phyloP scores from a whole-genome alignment of 805 yeast genomes.

The Nakazawaea holstii region DNA sequence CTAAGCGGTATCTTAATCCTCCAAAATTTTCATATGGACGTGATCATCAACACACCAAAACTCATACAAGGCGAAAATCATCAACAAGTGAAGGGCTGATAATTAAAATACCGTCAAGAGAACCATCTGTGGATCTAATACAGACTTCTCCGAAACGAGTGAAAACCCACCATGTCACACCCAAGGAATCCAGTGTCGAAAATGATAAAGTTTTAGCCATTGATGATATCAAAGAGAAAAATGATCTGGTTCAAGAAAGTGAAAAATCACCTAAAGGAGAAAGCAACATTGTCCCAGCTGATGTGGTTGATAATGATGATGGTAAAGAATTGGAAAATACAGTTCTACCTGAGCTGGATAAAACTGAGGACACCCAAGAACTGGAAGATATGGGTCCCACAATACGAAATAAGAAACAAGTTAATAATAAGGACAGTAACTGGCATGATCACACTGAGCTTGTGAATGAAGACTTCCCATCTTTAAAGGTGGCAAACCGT shows the following conservation, averaged over 20 bases:
- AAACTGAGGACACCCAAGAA: not conserved
- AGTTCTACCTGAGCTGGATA: not conserved
- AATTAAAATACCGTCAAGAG: no score
- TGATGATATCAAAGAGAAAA: no score
- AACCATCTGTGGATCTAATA: not conserved
- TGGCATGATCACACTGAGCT: not conserved
- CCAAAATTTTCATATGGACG: not conserved
- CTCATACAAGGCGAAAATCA: no score
- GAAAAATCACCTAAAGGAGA: no score
- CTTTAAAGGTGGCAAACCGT: not conserved
- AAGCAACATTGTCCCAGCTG: not conserved
- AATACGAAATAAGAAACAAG: not conserved
- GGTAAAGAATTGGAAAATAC: not conserved
- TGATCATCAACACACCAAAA: not conserved
- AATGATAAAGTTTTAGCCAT: no score
- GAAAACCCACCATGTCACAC: not conserved
- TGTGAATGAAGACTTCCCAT: constrained; percentile 8
- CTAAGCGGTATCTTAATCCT: not conserved
- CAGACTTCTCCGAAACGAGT: not conserved
- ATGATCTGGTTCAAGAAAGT: no score
- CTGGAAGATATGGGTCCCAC: not conserved
- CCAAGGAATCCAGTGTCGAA: not conserved
- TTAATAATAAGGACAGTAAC: not conserved
- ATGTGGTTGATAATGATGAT: not conserved
- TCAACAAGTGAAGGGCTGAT: no score